Evolutionary conservation across 352 stramenopile genomes (phyloP).

Genomic region (Globisporangium perplexum): DNA sequence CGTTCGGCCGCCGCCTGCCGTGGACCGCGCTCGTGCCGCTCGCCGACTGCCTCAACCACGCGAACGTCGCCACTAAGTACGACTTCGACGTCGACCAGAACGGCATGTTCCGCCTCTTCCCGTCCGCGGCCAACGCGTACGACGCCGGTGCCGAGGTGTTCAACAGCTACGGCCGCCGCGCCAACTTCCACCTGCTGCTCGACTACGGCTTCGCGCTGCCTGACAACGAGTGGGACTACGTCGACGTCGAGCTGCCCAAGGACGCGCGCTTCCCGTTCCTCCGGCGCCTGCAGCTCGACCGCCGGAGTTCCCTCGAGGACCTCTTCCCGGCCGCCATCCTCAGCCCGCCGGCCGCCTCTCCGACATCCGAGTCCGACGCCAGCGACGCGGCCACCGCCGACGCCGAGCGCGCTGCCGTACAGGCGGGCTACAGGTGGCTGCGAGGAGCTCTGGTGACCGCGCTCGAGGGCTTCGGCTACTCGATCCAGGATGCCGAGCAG

Average conservation of each 20-base stretch:
- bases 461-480: conserved; percentile 15
- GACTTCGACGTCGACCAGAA: conserved; percentile 60
- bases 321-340: conserved; percentile 27
- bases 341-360: neutral
- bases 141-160: conserved; percentile 72
- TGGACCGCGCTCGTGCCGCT: conserved; percentile 91
- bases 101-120: conserved; percentile 61
- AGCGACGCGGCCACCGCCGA: neutral
- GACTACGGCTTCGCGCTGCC: conserved; percentile 91
- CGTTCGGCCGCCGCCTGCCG: conserved; percentile 86
- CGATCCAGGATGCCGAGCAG: conserved; percentile 19
- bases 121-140: conserved; percentile 54
- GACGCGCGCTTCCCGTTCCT: conserved; percentile 41
- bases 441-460: conserved; percentile 11
- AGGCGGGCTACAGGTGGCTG: conserved; percentile 12
- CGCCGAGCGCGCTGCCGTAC: neutral
- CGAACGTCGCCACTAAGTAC: conserved; percentile 89
- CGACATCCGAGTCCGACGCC: neutral
- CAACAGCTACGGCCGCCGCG: conserved; percentile 87
- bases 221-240: conserved; percentile 87
- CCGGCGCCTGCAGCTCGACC: conserved; percentile 43
- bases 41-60: conserved; percentile 91
- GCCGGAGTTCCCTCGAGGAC: conserved; percentile 36
- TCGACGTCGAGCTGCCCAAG: conserved; percentile 56
- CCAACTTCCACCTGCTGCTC: conserved; percentile 87